Base-by-base conservation (phyloP, 2,329 filamentous ascomycete genomes). In the Graphiopsis chlorocephala region DNA sequence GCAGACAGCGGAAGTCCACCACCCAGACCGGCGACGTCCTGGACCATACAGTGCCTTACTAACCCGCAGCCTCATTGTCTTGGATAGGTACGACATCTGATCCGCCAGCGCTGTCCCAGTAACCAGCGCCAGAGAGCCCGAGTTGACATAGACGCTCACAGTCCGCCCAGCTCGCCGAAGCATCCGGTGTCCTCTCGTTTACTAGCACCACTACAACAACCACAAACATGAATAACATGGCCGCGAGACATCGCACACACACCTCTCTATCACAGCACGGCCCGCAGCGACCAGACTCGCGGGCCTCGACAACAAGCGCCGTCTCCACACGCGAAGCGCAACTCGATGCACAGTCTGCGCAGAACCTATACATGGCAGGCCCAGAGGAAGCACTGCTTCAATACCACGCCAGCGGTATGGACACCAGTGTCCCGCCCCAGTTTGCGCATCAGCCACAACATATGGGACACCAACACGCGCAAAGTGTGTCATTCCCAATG, bases 251-350 rank as follows among this genome's bases (percentile, higher is more conserved):
- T 59, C 65, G 70, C 47, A 64, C 64, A 58, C 60, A 67, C 57
- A 64, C 63, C 15, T 69, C 65, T 47, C 71, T 73, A 64, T 73
- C 73, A 42, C 70, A 69, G 59, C 33, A 38, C 23, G 50, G 50
- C 25, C 72, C 68, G 23, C 71, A 70, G 58, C 69, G 72, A 62
- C 74, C 74, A 25, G 69, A 72, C 28, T 74, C 72, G 25, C 68
- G 74, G 68, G 74, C 74, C 31, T 76, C 74, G 3, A 76, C 74
- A 8, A 75, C 72, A 23, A 75, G 73, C 68, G 73, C 72, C 20
- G 71, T 72, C 4, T 75, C 74, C 4, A 70, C 71, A 33, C 71
- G 68, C 56, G 66, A 74, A 57, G 72, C 58, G 35, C 52, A 65
- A 58, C 73, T 71, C 47, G 71, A 74, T 66, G 68, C 66, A 58